Evolutionary conservation across 2,329 filamentous ascomycete genomes (phyloP).

Genomic region (Trichoderma sp.): DNA sequence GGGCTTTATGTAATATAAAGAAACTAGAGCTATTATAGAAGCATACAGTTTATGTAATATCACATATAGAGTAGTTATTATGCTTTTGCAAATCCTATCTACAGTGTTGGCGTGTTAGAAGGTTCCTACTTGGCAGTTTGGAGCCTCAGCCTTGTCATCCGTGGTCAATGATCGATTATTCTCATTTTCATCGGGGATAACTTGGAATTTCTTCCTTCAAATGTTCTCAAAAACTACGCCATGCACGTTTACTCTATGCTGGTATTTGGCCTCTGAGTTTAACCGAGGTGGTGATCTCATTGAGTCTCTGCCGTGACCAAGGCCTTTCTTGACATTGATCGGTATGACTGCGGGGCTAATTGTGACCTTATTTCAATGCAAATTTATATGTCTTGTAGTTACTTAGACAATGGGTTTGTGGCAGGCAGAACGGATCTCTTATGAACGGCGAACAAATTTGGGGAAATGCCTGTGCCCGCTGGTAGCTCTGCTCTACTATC

Average conservation of each 20-base stretch:
- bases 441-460: background rate
- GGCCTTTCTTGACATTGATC: too few relatives aligned
- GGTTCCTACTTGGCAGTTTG: background rate
- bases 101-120: background rate
- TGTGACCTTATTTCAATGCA: too few relatives aligned
- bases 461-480: background rate
- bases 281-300: background rate
- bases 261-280: background rate
- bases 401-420: background rate
- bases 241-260: background rate
- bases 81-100: background rate
- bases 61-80: fast-evolving
- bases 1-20: background rate
- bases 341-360: too few relatives aligned
- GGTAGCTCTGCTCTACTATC: background rate
- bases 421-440: background rate
- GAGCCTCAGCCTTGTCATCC: background rate
- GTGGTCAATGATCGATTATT: background rate
- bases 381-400: too few relatives aligned
- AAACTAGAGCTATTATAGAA: background rate
- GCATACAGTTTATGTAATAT: background rate
- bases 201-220: background rate
- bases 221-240: background rate
- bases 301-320: background rate
- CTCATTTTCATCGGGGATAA: background rate